Evolutionary conservation across 2,329 filamentous ascomycete species (phyloP).

Genomic region (Alternaria panax): DNA sequence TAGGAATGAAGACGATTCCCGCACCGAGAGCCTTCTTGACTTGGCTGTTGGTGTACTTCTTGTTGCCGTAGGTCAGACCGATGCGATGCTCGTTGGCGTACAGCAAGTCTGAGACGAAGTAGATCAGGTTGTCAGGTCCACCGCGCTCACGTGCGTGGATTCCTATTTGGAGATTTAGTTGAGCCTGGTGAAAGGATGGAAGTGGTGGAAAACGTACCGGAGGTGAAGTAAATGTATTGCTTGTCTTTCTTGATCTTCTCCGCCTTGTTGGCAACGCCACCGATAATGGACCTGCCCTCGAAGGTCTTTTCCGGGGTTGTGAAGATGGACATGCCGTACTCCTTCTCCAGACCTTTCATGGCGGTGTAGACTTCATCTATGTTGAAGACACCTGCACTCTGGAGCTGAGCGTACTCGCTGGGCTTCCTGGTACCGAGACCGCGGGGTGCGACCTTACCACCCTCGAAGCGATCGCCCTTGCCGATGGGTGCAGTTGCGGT

Average conservation of each 20-base stretch:
- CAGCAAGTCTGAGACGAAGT: conserved; percentile 65
- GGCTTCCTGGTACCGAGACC: conserved; percentile 52
- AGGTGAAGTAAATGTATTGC: conserved; percentile 62
- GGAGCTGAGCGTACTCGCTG: conserved; percentile 33
- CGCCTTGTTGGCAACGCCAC: conserved; percentile 56
- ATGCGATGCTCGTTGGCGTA: conserved; percentile 59
- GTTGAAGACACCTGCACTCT: conserved; percentile 55
- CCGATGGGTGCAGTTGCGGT: conserved; percentile 42
- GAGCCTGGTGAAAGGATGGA: too few species aligned
- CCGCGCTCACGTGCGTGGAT: conserved; percentile 67
- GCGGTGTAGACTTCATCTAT: conserved; percentile 56
- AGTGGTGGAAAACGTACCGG: conserved; percentile 36
- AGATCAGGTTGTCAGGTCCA: conserved; percentile 64
- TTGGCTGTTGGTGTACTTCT: conserved; percentile 60
- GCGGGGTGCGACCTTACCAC: conserved; percentile 53
- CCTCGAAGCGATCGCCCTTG: conserved; percentile 52
- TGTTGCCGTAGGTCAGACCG: conserved; percentile 61
- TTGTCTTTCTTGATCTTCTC: conserved; percentile 51
- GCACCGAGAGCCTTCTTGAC: conserved; percentile 60
- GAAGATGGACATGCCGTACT: conserved; percentile 56
- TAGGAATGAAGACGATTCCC: conserved; percentile 61
- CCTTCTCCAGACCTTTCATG: conserved; percentile 53
- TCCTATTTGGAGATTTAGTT: neutral
- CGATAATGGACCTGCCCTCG: conserved; percentile 47
- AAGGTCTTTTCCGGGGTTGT: conserved; percentile 55